A percentile compares a stretch with the other conserved stretches of the same genome.
phyloP scores from a whole-genome alignment of 495 filamentous ascomycete species.

The Xylaria grammica region DNA sequence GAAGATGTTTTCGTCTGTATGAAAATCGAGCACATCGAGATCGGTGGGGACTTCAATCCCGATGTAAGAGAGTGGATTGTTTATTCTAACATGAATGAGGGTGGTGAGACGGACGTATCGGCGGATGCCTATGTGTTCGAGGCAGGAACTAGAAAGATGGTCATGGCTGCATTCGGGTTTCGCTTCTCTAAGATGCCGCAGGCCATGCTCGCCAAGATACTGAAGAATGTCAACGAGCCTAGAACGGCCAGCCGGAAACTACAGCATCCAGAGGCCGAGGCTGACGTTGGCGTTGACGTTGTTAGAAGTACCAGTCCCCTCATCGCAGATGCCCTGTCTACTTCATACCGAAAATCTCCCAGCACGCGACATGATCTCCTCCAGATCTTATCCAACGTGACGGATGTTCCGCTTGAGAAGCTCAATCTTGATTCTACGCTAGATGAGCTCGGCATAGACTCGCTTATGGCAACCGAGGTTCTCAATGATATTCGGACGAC shows the following conservation, averaged over 20 bases:
- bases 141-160: constrained; percentile 24
- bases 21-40: constrained; percentile 27
- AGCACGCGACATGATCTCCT: constrained; percentile 15
- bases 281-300: too few species aligned
- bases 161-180: constrained; percentile 26
- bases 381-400: constrained; percentile 15
- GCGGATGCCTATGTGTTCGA: constrained; percentile 43
- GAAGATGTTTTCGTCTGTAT: constrained; percentile 39
- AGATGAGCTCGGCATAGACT: constrained; percentile 46
- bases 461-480: constrained; percentile 37
- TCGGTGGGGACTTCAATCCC: constrained; percentile 33
- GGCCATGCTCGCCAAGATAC: constrained; percentile 18
- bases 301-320: not conserved
- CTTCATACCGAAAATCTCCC: constrained; percentile 1
- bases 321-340: not conserved
- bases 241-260: not conserved
- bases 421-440: constrained; percentile 20
- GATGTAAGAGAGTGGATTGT: constrained; percentile 30
- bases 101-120: constrained; percentile 26
- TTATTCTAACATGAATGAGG: constrained; percentile 32
- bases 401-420: constrained; percentile 11
- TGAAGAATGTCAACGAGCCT: constrained; percentile 23
- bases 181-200: constrained; percentile 25
- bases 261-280: not conserved
- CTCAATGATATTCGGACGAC: constrained; percentile 22